phyloP scores from a whole-genome alignment of 2,329 filamentous ascomycete species.

The Phaeoacremonium minimum region DNA sequence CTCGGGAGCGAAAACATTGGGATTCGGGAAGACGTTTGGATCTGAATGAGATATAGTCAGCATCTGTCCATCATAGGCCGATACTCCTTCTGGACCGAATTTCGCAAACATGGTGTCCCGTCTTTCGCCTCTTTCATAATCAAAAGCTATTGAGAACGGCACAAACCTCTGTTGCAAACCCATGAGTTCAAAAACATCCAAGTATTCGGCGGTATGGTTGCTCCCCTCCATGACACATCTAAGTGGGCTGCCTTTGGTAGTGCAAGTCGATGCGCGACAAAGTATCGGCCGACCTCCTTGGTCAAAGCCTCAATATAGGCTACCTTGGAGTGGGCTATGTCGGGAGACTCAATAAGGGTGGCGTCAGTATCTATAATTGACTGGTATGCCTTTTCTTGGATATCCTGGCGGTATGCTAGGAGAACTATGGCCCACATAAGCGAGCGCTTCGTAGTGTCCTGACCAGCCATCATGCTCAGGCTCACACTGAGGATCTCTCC shows the following conservation, averaged over 20 bases:
- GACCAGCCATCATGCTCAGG: conserved; percentile 46
- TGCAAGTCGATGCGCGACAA: conserved; percentile 61
- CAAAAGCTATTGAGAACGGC: no score
- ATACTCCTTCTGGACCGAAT: no score
- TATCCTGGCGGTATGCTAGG: conserved; percentile 36
- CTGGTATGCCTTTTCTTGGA: conserved; percentile 51
- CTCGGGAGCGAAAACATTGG: conserved; percentile 53
- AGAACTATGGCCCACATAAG: conserved; percentile 12
- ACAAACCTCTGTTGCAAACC: conserved; percentile 8
- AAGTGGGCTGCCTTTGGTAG: conserved; percentile 57
- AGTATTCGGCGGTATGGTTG: conserved; percentile 54
- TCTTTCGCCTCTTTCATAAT: no score
- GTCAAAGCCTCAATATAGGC: conserved; percentile 62
- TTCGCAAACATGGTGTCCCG: no score
- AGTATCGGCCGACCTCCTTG: conserved; percentile 63
- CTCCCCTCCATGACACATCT: conserved; percentile 51
- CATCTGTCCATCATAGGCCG: not conserved
- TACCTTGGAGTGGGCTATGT: conserved; percentile 36
- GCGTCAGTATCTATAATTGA: conserved; percentile 60
- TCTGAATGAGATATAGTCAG: no score
- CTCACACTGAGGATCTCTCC: conserved; percentile 34
- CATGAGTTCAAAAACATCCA: conserved; percentile 63
- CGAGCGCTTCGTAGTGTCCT: conserved; percentile 8
- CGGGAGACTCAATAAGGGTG: not conserved
- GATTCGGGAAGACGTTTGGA: conserved; percentile 32